Base-by-base conservation (phyloP, 2,329 filamentous ascomycete genomes). In the Botryotinia narcissicola region DNA sequence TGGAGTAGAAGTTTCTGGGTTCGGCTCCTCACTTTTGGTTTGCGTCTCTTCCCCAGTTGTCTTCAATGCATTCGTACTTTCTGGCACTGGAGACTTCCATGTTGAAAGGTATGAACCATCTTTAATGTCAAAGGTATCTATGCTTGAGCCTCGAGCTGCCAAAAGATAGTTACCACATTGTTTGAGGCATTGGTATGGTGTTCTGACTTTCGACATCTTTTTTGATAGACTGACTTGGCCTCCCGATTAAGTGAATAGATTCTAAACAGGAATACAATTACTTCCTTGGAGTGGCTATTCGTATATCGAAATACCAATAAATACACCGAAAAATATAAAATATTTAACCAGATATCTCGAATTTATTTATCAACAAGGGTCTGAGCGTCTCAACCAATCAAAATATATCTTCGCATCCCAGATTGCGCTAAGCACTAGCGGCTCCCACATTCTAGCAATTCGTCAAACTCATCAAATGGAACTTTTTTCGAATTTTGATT, bases 61-160 rank as follows among this genome's bases (percentile, higher is more conserved):
- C 22, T 62, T 71, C 12, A 35, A 37, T 16, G 25, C 62, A 42
- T 72, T 73, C 42, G 48, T 57, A 74, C 60, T 73, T 63, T 76
- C 63, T 62, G 68, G 46, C 35, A 69, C 44, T 42, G 75, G 80
- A 71, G 68, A 82, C 66, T 71, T 80, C 80, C 77, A 82, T 73
- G 78, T 81, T 68, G 88, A 89, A 29, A 93, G 81, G 70, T 89
- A 84, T 66, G 84, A 82, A 46, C 90, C 88, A 75, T 88, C 85
- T n/a, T 83, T 79, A 10, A 90, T 83, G 79, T 85, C 86, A 81
- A 93, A 91, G 3, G 89, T 88, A 79, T 93, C 88, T 71, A 98
- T 88, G 78, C 87, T 88, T 66, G 91, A 88, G 22, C 93, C 93
- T 75, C 90, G 90, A 40, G 93, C 92, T 54, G 92, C 92, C 77